phyloP scores from a whole-genome alignment of 345 rosid species.

The Anastatica hierochuntica region DNA sequence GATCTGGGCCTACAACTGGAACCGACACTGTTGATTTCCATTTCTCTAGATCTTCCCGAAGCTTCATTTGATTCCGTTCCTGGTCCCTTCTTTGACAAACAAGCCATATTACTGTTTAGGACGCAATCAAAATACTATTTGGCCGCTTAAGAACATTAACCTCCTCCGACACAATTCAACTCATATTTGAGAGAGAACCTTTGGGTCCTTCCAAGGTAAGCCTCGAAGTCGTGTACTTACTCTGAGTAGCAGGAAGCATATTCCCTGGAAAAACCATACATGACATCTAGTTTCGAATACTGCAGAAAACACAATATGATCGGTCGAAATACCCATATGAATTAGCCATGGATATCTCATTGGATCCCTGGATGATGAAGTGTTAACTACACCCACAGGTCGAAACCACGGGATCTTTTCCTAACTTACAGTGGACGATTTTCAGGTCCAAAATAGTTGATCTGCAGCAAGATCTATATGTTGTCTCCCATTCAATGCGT shows the following conservation, averaged over 20 bases:
- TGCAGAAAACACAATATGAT: constrained; percentile 1
- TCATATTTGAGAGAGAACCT: constrained; percentile 22
- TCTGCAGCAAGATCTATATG: constrained; percentile 28
- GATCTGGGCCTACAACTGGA: constrained; percentile 52
- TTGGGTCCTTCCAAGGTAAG: constrained; percentile 37
- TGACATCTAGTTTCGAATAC: constrained; percentile 21
- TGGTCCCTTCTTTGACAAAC: constrained; percentile 15
- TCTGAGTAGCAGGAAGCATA: constrained; percentile 34
- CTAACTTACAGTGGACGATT: no score
- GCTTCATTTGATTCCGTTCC: no score
- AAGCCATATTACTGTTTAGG: no score
- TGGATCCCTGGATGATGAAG: constrained; percentile 34
- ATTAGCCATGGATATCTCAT: constrained; percentile 33
- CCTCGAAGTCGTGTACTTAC: constrained; percentile 50
- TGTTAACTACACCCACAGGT: constrained; percentile 31
- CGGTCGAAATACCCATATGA: constrained; percentile 26
- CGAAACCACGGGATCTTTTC: no score
- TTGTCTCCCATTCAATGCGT: constrained; percentile 31
- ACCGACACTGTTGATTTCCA: constrained; percentile 46
- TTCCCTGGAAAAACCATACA: constrained; percentile 42
- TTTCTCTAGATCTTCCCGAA: no score
- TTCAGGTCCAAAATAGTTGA: constrained; percentile 19
- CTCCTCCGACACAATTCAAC: no score
- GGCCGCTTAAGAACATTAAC: no score
- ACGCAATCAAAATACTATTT: no score